phyloP scores from a whole-genome alignment of 2,329 filamentous ascomycete species.

The Verticillium albo-atrum region DNA sequence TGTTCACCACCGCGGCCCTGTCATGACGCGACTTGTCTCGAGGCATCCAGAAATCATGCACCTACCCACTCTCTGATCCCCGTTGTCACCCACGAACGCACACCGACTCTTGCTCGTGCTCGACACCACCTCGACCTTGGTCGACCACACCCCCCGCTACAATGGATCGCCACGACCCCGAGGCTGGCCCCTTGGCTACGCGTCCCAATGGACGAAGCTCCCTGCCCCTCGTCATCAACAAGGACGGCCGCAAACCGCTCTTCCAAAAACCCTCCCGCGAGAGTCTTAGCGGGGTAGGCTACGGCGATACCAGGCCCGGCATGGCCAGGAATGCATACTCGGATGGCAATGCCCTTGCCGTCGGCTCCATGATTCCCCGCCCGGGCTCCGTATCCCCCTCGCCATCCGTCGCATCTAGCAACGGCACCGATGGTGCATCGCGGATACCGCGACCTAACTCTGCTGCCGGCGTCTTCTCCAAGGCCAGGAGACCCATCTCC shows the following conservation, averaged over 20 bases:
- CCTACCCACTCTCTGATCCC: slow-evolving; percentile 5
- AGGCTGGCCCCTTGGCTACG: slow-evolving; percentile 11
- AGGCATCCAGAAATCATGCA: slow-evolving; percentile 8
- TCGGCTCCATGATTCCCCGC: slow-evolving; percentile 16
- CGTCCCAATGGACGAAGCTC: slow-evolving; percentile 13
- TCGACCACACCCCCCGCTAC: neutral
- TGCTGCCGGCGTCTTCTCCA: slow-evolving; percentile 12
- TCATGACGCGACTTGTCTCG: slow-evolving; percentile 8
- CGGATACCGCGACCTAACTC: slow-evolving; percentile 27
- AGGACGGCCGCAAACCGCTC: slow-evolving; percentile 35
- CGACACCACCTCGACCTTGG: neutral
- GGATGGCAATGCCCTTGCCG: slow-evolving; percentile 14
- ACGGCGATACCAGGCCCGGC: slow-evolving; percentile 6
- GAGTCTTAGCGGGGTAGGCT: slow-evolving; percentile 2
- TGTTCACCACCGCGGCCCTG: neutral
- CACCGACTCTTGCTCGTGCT: slow-evolving; percentile 1
- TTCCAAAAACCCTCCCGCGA: slow-evolving; percentile 23
- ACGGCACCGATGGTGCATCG: slow-evolving; percentile 9
- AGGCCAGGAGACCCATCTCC: slow-evolving; percentile 27
- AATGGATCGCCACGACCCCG: slow-evolving; percentile 19
- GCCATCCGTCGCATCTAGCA: slow-evolving; percentile 8
- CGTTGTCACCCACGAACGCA: neutral
- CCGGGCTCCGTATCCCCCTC: slow-evolving; percentile 11
- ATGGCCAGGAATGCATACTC: slow-evolving; percentile 10
- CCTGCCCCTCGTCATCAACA: slow-evolving; percentile 27